Evolutionary conservation across 768 basidiomycete species (phyloP).

Genomic region (Boletus pseudo-olivaceus): DNA sequence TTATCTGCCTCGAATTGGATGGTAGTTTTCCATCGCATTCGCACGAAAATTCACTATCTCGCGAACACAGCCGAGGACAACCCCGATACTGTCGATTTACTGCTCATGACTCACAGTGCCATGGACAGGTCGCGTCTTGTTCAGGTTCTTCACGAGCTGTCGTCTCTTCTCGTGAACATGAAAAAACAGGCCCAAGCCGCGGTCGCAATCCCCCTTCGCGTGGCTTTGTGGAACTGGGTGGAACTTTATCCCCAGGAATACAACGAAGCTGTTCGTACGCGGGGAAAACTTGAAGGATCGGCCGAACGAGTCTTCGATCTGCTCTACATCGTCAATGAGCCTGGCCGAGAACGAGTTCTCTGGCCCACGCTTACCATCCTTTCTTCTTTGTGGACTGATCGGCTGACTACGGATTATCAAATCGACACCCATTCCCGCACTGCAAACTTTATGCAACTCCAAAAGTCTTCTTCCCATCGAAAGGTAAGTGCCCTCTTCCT

Average conservation of each 20-base stretch:
- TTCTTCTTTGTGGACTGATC: slow-evolving; percentile 71
- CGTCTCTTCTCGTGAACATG: slow-evolving; percentile 81
- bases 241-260: slow-evolving; percentile 75
- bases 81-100: slow-evolving; percentile 70
- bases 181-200: slow-evolving; percentile 67
- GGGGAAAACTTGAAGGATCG: slow-evolving; percentile 70
- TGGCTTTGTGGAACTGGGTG: slow-evolving; percentile 90
- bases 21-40: slow-evolving; percentile 68
- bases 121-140: slow-evolving; percentile 67
- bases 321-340: slow-evolving; percentile 49
- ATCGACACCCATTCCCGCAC: slow-evolving; percentile 33
- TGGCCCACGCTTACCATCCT: slow-evolving; percentile 83
- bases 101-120: slow-evolving; percentile 73
- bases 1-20: slow-evolving; percentile 87
- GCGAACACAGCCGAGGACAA: slow-evolving; percentile 49
- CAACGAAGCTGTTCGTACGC: slow-evolving; percentile 60
- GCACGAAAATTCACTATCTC: slow-evolving; percentile 64
- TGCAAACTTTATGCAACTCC: slow-evolving; percentile 27
- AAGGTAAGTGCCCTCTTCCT: slow-evolving; percentile 17
- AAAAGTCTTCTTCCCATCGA: slow-evolving; percentile 30
- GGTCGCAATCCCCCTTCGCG: slow-evolving; percentile 67
- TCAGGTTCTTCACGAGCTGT: slow-evolving; percentile 73
- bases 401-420: slow-evolving; percentile 58
- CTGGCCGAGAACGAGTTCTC: slow-evolving; percentile 48
- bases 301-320: slow-evolving; percentile 87